These are phyloP conservation scores for Leucoagaricus sp. DNA, from an alignment of 1,284 basidiomycete species.

Conservation along the genomic window DNA sequence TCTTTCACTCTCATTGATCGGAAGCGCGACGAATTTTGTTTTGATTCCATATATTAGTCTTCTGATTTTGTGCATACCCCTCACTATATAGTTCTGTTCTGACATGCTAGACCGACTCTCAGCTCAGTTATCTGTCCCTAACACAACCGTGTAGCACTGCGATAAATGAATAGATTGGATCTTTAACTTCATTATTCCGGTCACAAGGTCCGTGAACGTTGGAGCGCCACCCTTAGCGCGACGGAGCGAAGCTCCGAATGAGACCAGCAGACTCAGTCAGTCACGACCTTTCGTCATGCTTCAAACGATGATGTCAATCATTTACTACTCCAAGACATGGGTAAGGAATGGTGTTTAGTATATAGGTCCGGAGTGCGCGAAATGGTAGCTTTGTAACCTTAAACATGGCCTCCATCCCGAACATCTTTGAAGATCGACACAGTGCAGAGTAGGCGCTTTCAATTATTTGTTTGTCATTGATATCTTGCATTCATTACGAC, in stretches of 20 bases:
- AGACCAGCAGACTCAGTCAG: background rate
- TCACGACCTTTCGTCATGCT: slow-evolving; percentile 1
- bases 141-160: background rate
- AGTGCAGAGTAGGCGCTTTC: slow-evolving; percentile 31
- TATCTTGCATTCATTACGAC: background rate
- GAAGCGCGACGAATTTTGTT: no score
- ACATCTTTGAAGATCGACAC: slow-evolving; percentile 37
- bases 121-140: background rate
- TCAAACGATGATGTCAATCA: slow-evolving; percentile 11
- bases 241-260: background rate
- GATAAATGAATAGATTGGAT: background rate
- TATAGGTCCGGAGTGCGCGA: background rate
- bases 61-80: slow-evolving; percentile 1
- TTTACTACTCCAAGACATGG: slow-evolving; percentile 1
- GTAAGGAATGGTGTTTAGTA: background rate
- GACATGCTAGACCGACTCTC: background rate
- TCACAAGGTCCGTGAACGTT: background rate
- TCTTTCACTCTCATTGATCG: no score
- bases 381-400: background rate
- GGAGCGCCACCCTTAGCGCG: no score
- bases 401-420: slow-evolving; percentile 8
- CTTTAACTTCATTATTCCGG: no score
- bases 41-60: background rate
- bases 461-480: background rate
- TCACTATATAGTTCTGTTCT: background rate